Conservation (phyloP, 1,139 yeast species). For the Yarrowia galli region DNA sequence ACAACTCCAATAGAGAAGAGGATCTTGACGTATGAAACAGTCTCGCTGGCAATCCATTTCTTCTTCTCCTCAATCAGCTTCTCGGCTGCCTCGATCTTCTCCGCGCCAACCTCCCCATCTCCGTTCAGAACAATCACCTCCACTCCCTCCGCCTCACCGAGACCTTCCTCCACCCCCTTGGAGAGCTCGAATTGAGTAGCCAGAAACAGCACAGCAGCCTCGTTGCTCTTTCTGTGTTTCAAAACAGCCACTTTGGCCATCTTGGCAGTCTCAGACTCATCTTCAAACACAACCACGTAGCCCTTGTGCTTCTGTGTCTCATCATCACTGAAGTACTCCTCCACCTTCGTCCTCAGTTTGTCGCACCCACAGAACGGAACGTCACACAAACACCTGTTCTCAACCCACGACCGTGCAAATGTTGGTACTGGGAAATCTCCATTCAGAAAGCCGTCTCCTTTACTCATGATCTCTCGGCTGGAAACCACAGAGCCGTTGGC, state of each 20-base stretch:
- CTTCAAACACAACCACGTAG: constrained; percentile 4
- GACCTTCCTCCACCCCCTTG: background rate
- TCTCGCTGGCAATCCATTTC: no score
- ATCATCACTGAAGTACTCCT: background rate
- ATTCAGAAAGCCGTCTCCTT: constrained; percentile 18
- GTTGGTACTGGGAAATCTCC: constrained; percentile 14
- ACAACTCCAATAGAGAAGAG: background rate
- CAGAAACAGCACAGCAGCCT: background rate
- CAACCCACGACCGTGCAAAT: background rate
- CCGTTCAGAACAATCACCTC: background rate
- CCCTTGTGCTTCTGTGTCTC: background rate
- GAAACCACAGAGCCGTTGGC: constrained; percentile 15
- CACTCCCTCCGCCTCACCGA: background rate
- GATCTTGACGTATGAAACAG: background rate
- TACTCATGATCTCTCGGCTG: constrained; percentile 6
- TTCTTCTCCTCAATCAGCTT: no score
- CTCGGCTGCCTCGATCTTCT: background rate
- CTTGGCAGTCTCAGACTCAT: background rate
- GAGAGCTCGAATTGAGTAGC: background rate
- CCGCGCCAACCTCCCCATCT: background rate
- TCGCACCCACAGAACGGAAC: constrained; percentile 3
- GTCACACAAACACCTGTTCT: background rate
- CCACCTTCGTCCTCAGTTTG: background rate
- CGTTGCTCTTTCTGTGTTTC: background rate
- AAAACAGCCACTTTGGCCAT: background rate